Evolutionary conservation across 176 grass and related monocot species (phyloP).

Genomic region (Cymbopogon citratus): DNA sequence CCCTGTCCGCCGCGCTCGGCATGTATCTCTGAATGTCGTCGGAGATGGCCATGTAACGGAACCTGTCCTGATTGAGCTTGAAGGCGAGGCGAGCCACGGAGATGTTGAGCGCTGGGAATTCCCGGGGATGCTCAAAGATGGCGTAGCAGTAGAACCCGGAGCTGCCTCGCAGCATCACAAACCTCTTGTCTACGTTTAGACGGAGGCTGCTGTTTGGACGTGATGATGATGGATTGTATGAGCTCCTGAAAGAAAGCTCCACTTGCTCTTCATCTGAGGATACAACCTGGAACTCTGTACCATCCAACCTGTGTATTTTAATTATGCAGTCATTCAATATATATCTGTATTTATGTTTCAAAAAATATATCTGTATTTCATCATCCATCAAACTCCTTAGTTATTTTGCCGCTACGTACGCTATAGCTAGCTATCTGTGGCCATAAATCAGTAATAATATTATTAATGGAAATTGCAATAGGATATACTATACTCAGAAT

Average conservation of each 20-base stretch:
- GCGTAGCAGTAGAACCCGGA: neutral
- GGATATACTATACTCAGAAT: no score
- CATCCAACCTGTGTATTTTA: neutral
- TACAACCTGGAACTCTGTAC: neutral
- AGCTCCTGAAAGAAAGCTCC: neutral
- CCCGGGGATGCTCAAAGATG: neutral
- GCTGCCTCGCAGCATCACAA: neutral
- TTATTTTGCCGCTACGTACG: neutral
- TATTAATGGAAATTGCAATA: no score
- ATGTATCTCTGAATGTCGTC: conserved; percentile 55
- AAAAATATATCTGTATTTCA: no score
- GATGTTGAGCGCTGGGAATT: neutral
- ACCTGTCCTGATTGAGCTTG: conserved; percentile 18
- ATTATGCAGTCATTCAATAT: neutral
- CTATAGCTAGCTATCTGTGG: no score
- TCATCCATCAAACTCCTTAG: neutral
- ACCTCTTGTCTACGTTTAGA: neutral
- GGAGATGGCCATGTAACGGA: conserved; percentile 62
- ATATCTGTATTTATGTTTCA: no score
- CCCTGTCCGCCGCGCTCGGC: conserved; percentile 41
- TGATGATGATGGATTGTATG: neutral
- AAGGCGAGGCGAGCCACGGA: neutral
- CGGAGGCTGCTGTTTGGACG: neutral
- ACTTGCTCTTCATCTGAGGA: neutral
- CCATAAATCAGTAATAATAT: no score